Evolutionary conservation across 2,329 filamentous ascomycete species (phyloP).

Genomic region (Phaeosphaeria sp.): DNA sequence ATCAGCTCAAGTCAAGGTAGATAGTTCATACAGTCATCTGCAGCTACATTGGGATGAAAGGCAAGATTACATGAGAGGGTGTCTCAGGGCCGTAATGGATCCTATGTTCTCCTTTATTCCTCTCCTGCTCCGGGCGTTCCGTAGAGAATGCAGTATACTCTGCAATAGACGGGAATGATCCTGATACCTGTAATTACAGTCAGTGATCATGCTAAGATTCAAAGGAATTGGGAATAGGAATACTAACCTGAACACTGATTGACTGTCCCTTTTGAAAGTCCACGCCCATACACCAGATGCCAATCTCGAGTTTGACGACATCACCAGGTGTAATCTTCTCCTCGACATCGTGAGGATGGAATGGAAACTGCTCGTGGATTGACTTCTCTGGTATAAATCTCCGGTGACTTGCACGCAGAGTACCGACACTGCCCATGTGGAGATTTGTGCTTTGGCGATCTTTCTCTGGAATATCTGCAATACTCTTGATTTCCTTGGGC

Average conservation of each 20-base stretch:
- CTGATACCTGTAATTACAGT: constrained; percentile 17
- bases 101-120: constrained; percentile 50
- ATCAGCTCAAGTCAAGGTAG: too few relatives aligned
- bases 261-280: constrained; percentile 54
- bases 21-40: too few relatives aligned
- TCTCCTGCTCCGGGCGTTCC: constrained; percentile 50
- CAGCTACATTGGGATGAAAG: constrained; percentile 31
- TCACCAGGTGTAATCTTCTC: constrained; percentile 52
- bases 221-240: background rate
- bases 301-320: constrained; percentile 56
- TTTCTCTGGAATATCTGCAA: constrained; percentile 66
- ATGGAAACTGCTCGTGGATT: constrained; percentile 35
- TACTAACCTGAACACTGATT: constrained; percentile 21
- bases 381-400: constrained; percentile 31
- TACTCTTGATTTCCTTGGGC: constrained; percentile 29
- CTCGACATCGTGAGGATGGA: constrained; percentile 51
- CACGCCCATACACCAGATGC: constrained; percentile 57
- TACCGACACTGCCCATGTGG: constrained; percentile 53
- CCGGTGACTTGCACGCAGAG: constrained; percentile 55
- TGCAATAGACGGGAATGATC: constrained; percentile 43
- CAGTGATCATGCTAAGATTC: background rate
- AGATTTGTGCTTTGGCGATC: constrained; percentile 51
- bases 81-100: constrained; percentile 50
- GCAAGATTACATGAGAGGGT: constrained; percentile 49
- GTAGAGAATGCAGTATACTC: constrained; percentile 46